Evolutionary conservation across 2,329 filamentous ascomycete genomes (phyloP).

Genomic region (Chaetomiaceae sp.): DNA sequence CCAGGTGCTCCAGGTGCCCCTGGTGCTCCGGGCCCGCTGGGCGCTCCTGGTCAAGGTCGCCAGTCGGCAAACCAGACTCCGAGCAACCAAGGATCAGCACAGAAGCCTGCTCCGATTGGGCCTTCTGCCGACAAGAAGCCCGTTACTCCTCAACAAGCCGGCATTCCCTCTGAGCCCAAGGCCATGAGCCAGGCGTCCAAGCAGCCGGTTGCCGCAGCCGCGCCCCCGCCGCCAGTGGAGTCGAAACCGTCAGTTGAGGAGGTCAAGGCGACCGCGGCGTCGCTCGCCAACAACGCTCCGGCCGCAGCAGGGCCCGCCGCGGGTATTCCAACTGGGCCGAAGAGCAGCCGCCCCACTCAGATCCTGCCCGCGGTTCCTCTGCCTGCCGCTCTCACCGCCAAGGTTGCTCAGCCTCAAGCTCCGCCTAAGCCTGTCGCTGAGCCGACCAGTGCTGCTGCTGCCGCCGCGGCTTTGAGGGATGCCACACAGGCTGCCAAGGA

Average conservation of each 20-base stretch:
- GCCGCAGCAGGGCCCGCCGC: conserved; percentile 35
- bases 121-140: conserved; percentile 46
- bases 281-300: conserved; percentile 38
- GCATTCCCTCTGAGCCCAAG: conserved; percentile 53
- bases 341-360: conserved; percentile 40
- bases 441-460: conserved; percentile 33
- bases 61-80: conserved; percentile 32
- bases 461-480: conserved; percentile 51
- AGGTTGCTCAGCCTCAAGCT: conserved; percentile 26
- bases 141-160: conserved; percentile 39
- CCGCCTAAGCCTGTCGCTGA: conserved; percentile 37
- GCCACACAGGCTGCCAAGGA: conserved; percentile 71
- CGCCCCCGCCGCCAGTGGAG: conserved; percentile 61
- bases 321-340: conserved; percentile 45
- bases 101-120: conserved; percentile 50
- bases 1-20: conserved; percentile 31
- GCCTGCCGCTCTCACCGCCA: conserved; percentile 40
- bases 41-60: conserved; percentile 23
- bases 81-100: conserved; percentile 29
- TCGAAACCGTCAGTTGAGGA: conserved; percentile 60
- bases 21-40: conserved; percentile 27
- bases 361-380: conserved; percentile 65
- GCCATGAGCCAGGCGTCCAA: conserved; percentile 42
- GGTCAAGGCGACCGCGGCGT: conserved; percentile 51
- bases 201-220: conserved; percentile 38